Base-by-base conservation (phyloP, 1,284 basidiomycete genomes). In the Ceratobasidium sp. region DNA sequence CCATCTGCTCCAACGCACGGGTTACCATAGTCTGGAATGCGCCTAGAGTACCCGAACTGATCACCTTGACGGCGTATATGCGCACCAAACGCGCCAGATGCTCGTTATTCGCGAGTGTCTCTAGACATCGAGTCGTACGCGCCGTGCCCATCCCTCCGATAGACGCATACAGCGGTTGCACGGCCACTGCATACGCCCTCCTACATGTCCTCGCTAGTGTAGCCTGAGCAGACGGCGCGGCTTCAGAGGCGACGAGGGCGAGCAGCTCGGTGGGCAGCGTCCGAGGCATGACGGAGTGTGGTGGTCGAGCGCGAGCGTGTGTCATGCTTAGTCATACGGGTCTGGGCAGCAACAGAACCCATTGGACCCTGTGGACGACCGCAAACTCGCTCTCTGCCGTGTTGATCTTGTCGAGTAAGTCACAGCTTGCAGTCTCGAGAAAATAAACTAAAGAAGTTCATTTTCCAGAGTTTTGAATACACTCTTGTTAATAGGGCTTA, bases 261-360 rank as follows among this genome's bases (percentile, higher is more conserved):
- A 71, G 57, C 21, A 71, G 16, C 35, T 71, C 69, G 47, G n/a
- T 47, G 21, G 69, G 57, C 9, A 71, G 43, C 14, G 7, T n/a
- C 16, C 8, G 38, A 21, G 58, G 13, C 58, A 58, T 41, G 52
- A n/a, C 18, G 35, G 35, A 11, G 11, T 38, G 35, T 38, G 35
- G 35, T 38, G 35, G 35, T 38, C 11, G 35, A 38, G 35, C 35
- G 35, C 35, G 35, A 38, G 35, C 35, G 35, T 38, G 35, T 38
- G 35, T 38, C 35, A 38, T 38, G 35, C 4, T 38, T 38, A 38
- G 35, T 38, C 35, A 38, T 38, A 38, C 35, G 35, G 35, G 35
- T 38, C 35, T 38, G 35, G 35, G 35, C 35, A 38, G 35, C 35
- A 38, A 38, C 35, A 38, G 35, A 38, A 38, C 35, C 35, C 35